Conservation (phyloP, 2,329 filamentous ascomycete species). For the Monosporascus sp. region DNA sequence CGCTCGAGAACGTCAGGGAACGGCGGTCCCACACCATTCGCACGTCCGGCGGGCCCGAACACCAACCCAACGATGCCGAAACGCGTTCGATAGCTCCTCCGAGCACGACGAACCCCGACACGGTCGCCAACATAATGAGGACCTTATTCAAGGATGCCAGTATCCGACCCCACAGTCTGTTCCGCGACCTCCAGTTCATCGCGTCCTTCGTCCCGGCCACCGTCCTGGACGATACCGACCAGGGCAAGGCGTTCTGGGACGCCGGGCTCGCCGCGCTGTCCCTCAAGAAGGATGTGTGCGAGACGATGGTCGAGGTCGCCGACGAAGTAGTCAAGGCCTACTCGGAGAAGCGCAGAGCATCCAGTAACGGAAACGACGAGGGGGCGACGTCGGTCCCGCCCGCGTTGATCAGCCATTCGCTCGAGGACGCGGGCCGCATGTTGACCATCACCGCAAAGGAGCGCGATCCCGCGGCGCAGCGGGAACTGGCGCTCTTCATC, state of each 20-base stretch:
- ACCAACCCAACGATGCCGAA: conserved; percentile 38
- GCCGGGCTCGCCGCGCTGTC: conserved; percentile 82
- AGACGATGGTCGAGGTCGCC: conserved; percentile 74
- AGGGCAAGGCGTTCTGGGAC: conserved; percentile 82
- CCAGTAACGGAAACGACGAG: conserved; percentile 30
- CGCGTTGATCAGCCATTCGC: conserved; percentile 49
- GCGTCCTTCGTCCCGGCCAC: conserved; percentile 59
- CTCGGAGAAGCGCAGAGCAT: conserved; percentile 54
- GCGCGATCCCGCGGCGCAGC: conserved; percentile 80
- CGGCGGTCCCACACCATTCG: conserved; percentile 55
- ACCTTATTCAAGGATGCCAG: conserved; percentile 61
- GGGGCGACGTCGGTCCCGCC: conserved; percentile 42
- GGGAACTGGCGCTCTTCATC: conserved; percentile 90
- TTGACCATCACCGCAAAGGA: conserved; percentile 92
- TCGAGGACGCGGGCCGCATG: conserved; percentile 81
- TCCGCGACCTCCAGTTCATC: conserved; percentile 75
- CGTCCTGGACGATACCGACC: conserved; percentile 56
- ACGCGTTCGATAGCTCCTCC: conserved; percentile 45
- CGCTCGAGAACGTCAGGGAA: conserved; percentile 66
- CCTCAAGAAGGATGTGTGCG: conserved; percentile 81
- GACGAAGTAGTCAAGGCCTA: conserved; percentile 65
- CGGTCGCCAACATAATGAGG: conserved; percentile 62
- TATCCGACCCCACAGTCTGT: conserved; percentile 73
- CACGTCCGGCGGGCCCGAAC: conserved; percentile 29
- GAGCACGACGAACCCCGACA: conserved; percentile 52